Evolutionary conservation across 176 grass and related monocot species (phyloP), one percentile per base, ranked within the genome.

Genomic region (Panicum miliaceum): DNA sequence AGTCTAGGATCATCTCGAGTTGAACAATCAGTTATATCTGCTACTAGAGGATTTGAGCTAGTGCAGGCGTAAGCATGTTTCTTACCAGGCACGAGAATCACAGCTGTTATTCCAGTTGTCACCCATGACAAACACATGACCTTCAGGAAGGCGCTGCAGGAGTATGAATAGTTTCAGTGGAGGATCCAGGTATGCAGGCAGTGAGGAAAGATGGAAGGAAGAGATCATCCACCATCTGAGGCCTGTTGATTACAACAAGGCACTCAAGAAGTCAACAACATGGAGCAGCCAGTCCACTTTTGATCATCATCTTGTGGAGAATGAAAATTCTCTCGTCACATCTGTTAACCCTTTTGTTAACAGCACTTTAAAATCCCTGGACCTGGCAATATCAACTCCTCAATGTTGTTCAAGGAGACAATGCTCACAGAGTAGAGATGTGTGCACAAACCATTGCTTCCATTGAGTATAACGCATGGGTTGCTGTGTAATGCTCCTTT

Each of bases 301-400:
- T 71, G 82, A 59, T 81, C 88, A 52, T 82, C 82, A 50, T 67
- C 77, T 85, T 85, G 50, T 40, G 50, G 61, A 69, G 61, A 85
- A 68, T 68, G 62, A 84, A 32, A 53, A 68, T 68, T 84, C 62
- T 68, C 76, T 79, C 18, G 18, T 69, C 69, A 76, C 43, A 18
- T 80, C 47, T 68, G 73, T 70, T 88, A 77, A 88, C 79, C 45
- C 25, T 19, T 82, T 64, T 78, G 83, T 85, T 66, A 86, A 86
- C 84, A 85, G 77, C 51, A 89, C 20, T 77, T 63, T 82, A 60
- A 69, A 64, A 88, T 64, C 83, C 81, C 82, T 76, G 88, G 78
- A 90, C 88, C 83, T 86, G 83, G 83, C 88, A 90, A 90, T 90
- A 90, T 58, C 77, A 90, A 90, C 88, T 90, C 83, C 88, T 89